Conservation (phyloP, 257 asterid species). For the Fraxinus cuspidata region DNA sequence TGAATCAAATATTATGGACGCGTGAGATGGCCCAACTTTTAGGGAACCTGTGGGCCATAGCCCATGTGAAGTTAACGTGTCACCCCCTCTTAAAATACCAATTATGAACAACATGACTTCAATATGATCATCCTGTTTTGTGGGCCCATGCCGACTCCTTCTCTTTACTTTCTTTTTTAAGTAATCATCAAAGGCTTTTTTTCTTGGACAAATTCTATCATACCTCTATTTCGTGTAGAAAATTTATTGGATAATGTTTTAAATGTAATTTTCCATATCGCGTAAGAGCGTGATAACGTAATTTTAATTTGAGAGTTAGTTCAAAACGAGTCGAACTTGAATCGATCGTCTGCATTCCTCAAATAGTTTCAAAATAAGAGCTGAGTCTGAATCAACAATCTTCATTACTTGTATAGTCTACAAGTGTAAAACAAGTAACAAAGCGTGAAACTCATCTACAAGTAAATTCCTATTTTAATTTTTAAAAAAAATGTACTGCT, state of each 20-base stretch:
- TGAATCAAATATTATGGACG: constrained; percentile 7
- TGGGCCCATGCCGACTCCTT: constrained; percentile 15
- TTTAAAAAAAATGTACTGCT: too few relatives aligned
- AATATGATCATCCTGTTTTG: background rate
- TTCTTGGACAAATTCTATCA: background rate
- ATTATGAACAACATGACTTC: constrained; percentile 20
- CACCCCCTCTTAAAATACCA: background rate
- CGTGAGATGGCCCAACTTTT: constrained; percentile 39
- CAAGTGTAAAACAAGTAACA: too few relatives aligned
- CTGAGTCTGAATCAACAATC: background rate
- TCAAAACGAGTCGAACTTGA: background rate
- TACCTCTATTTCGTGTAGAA: background rate
- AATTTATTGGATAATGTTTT: background rate
- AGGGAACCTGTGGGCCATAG: constrained; percentile 48
- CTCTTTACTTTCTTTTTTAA: background rate
- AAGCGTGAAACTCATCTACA: too few relatives aligned
- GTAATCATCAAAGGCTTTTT: background rate
- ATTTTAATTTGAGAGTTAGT: too few relatives aligned
- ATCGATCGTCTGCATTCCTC: too few relatives aligned
- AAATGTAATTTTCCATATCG: background rate
- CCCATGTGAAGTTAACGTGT: constrained; percentile 40
- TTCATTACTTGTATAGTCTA: background rate
- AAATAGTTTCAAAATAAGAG: background rate
- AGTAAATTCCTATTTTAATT: too few relatives aligned
- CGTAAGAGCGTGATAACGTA: too few relatives aligned